These are phyloP conservation scores for Parathielavia hyrcaniae DNA, from an alignment of 495 filamentous ascomycete species.

Conservation along the genomic window DNA sequence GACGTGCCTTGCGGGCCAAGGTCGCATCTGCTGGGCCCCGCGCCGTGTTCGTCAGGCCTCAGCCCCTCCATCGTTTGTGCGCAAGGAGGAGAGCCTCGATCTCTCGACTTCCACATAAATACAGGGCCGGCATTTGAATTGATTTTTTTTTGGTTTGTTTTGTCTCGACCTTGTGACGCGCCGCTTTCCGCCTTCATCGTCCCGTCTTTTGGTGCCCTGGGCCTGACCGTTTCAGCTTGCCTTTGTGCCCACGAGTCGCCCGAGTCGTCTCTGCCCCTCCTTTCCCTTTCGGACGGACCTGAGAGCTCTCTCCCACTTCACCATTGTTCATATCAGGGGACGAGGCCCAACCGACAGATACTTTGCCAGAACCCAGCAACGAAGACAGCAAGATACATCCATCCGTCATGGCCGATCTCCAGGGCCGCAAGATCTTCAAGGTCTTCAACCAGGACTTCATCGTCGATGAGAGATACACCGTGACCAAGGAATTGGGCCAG, in stretches of 20 bases:
- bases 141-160: neutral
- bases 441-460: conserved; percentile 99
- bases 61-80: conserved; percentile 22
- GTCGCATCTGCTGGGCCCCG: conserved; percentile 13
- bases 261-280: neutral
- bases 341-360: neutral
- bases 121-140: neutral
- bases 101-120: conserved; percentile 1
- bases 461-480: conserved; percentile 95
- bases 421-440: conserved; percentile 94
- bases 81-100: conserved; percentile 2
- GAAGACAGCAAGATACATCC: neutral
- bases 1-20: conserved; percentile 2
- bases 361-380: neutral
- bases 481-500: conserved; percentile 97
- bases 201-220: neutral
- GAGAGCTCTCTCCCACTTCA: neutral
- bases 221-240: conserved; percentile 2
- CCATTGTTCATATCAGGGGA: neutral
- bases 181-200: neutral
- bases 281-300: conserved; percentile 1
- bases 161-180: neutral
- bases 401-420: conserved; percentile 62
- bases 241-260: neutral
- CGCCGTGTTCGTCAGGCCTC: conserved; percentile 5